Percentiles rank a stretch among this genome's conserved stretches.
These are phyloP conservation scores for Falciphora oryzae DNA, from an alignment of 2,329 filamentous ascomycete genomes.

Conservation along the genomic window DNA sequence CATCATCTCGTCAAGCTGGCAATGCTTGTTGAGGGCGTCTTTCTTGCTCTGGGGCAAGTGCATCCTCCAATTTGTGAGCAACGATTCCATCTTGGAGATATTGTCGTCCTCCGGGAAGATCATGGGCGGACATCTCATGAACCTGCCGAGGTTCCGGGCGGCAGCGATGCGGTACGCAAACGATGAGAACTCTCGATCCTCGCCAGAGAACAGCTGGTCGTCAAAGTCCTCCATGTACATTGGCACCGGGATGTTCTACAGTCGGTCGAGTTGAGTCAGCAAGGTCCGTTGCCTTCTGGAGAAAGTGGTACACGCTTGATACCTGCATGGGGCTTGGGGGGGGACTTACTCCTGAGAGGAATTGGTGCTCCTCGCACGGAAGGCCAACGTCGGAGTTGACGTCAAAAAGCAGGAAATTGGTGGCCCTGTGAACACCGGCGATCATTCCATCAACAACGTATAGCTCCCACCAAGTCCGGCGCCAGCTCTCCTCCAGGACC, in stretches of 20 bases:
- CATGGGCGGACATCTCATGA: constrained; percentile 55
- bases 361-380: constrained; percentile 79
- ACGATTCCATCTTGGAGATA: constrained; percentile 43
- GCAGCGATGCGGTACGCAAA: constrained; percentile 82
- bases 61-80: constrained; percentile 68
- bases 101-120: constrained; percentile 49
- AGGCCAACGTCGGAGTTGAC: constrained; percentile 63
- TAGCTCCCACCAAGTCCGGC: constrained; percentile 84
- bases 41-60: constrained; percentile 70
- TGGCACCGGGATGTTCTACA: constrained; percentile 50
- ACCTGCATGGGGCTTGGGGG: not conserved
- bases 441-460: constrained; percentile 82
- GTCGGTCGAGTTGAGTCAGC: not conserved
- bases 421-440: constrained; percentile 69
- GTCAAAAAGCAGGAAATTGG: constrained; percentile 64
- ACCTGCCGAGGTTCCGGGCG: constrained; percentile 68
- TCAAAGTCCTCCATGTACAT: constrained; percentile 71
- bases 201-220: constrained; percentile 64
- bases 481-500: constrained; percentile 74
- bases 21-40: constrained; percentile 62
- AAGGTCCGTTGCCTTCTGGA: not conserved
- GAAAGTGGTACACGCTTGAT: not conserved
- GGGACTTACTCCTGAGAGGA: constrained; percentile 47
- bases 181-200: constrained; percentile 70
- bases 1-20: constrained; percentile 79